Evolutionary conservation across 306 rosid species (phyloP).

Genomic region (Gastrolobium villosum): DNA sequence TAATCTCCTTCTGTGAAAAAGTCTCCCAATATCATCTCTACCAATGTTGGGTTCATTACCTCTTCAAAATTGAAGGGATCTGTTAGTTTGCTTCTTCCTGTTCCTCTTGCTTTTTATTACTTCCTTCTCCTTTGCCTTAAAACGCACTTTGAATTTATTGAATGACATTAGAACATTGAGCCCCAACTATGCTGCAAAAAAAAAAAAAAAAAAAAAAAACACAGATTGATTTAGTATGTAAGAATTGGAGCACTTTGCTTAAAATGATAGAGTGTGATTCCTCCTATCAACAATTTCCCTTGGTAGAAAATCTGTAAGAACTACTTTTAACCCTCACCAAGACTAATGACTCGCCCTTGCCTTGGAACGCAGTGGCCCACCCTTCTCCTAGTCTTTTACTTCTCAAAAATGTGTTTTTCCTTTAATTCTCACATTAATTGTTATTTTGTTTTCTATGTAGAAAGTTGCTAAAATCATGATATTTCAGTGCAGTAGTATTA

Average conservation of each 20-base stretch:
- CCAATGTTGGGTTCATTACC: too few species aligned
- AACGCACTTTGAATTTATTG: not conserved
- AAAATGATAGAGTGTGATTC: slow-evolving; percentile 5
- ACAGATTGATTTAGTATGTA: not conserved
- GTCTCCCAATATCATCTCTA: too few species aligned
- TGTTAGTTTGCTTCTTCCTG: slow-evolving; percentile 1
- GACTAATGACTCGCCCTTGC: not conserved
- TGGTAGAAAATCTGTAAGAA: not conserved
- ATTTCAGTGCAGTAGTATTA: slow-evolving; percentile 11
- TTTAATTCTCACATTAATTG: slow-evolving; percentile 11
- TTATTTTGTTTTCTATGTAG: slow-evolving; percentile 19
- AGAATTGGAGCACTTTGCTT: not conserved
- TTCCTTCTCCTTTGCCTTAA: not conserved
- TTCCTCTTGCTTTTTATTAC: not conserved
- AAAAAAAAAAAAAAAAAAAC: not conserved
- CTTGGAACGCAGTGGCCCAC: slow-evolving; percentile 12
- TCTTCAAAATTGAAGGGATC: too few species aligned
- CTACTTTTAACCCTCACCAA: slow-evolving; percentile 19
- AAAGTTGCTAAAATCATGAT: slow-evolving; percentile 10
- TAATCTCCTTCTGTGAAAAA: too few species aligned
- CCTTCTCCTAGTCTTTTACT: not conserved
- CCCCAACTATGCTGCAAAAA: not conserved
- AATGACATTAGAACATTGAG: not conserved
- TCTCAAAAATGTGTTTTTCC: not conserved
- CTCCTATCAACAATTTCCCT: slow-evolving; percentile 1